Base-by-base conservation (phyloP, 495 filamentous ascomycete species). In the Aspergillus avenaceus region DNA sequence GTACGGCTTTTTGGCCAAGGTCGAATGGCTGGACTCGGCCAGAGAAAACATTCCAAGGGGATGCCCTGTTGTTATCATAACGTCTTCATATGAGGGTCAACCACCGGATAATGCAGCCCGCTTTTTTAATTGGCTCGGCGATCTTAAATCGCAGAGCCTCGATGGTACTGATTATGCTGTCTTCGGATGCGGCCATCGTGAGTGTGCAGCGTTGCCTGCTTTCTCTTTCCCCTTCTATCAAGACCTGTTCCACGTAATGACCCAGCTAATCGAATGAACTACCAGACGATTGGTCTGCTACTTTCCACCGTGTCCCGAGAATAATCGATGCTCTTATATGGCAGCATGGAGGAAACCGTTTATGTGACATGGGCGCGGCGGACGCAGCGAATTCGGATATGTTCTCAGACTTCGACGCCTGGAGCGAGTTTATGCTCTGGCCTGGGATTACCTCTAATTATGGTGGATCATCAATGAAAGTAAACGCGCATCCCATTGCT, bases 241-340 rank as follows among this genome's bases (percentile, higher is more conserved):
- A n/a, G n/a, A n/a, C n/a, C 29, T 34, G 38, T 19, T 26, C 22
- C 52, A 26, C 47, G 43, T 47, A 36, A 26, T 16, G 12, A 8
- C 12, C 27, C 45, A 47, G 81, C 49, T 57, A 49, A 61, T 25
- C 21, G 11, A 12, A 12, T 6, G 25, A 45, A 19, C 18, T 34
- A 42, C 23, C 27, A 67, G 64, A 64, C 46, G 68, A 91, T 55
- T 91, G 88, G 88, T 69, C 70, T 0, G 62, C 79, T 31, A 91
- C 88, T 3, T 90, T 88, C 70, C 85, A 90, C 51, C 72, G 73
- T 25, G 74, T 92, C 21, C 87, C 88, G 8, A 88, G 78, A 51
- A 57, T 79, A 2, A 67, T 90, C 3, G 72, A 90, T 50, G 53
- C 66, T 1, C 65, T 76, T 6, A 65, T 84, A 14, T 59, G 62